These are phyloP conservation scores for Triticum turgidum DNA, from an alignment of 176 grass and related monocot genomes.

Conservation along the genomic window DNA sequence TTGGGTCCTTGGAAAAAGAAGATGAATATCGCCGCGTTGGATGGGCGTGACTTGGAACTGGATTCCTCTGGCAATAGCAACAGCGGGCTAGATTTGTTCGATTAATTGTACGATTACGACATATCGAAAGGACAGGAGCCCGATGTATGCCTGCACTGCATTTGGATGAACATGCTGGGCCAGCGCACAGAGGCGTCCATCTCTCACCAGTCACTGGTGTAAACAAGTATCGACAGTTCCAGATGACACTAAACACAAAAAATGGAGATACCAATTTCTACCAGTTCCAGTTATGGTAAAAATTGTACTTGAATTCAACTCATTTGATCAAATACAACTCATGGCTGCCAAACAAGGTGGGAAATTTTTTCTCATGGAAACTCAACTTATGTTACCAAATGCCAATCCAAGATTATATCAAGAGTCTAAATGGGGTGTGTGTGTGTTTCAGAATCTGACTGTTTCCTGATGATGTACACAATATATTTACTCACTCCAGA, in stretches of 20 bases:
- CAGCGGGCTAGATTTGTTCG: slow-evolving; percentile 3
- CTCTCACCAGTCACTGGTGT: background rate
- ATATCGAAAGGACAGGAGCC: background rate
- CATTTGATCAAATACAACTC: background rate
- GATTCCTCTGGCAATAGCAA: slow-evolving; percentile 32
- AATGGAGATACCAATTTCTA: background rate
- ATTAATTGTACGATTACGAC: background rate
- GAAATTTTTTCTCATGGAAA: background rate
- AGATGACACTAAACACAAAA: background rate
- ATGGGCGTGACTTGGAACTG: slow-evolving; percentile 25
- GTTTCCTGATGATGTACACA: slow-evolving; percentile 21
- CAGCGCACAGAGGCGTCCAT: background rate
- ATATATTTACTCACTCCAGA: background rate
- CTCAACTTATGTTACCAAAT: background rate
- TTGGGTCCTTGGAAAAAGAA: slow-evolving; percentile 32
- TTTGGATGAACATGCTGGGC: slow-evolving; percentile 21
- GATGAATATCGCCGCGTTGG: background rate
- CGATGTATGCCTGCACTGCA: background rate
- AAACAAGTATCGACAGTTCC: background rate
- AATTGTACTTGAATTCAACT: background rate
- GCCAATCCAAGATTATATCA: background rate
- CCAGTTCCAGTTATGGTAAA: background rate
- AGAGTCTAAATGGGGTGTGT: background rate
- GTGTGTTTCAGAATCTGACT: slow-evolving; percentile 1
- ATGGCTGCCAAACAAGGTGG: background rate